phyloP scores from a whole-genome alignment of 306 rosid species.

The Castanea crenata region DNA sequence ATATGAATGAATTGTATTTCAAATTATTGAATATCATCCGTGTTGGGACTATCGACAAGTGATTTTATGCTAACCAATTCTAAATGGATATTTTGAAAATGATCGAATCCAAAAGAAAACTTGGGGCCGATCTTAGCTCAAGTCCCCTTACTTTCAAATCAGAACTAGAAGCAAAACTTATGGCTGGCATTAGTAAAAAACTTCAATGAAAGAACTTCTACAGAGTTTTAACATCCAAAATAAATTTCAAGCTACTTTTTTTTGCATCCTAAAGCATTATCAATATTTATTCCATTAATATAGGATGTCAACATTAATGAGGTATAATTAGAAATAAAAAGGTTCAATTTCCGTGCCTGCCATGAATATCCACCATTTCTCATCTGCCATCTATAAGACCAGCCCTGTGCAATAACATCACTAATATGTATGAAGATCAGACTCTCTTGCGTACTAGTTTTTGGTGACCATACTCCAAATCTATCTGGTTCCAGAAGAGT shows the following conservation, averaged over 20 bases:
- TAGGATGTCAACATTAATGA: no score
- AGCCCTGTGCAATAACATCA: slow-evolving; percentile 37
- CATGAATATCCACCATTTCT: slow-evolving; percentile 69
- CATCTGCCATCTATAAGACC: slow-evolving; percentile 61
- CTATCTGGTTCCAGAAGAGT: slow-evolving; percentile 54
- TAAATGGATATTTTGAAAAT: slow-evolving; percentile 24
- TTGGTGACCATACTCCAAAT: not conserved
- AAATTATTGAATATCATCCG: slow-evolving; percentile 51
- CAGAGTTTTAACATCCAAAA: no score
- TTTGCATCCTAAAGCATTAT: no score
- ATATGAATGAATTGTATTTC: not conserved
- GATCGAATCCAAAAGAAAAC: slow-evolving; percentile 30
- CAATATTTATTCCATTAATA: no score
- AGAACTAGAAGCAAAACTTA: no score
- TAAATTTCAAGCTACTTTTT: no score
- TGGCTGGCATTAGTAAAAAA: not conserved
- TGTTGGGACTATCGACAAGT: slow-evolving; percentile 43
- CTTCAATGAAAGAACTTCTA: no score
- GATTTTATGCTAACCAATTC: slow-evolving; percentile 35
- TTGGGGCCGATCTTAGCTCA: slow-evolving; percentile 40
- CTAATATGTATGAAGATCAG: slow-evolving; percentile 48
- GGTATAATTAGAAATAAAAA: not conserved
- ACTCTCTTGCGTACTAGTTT: slow-evolving; percentile 41
- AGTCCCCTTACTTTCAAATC: slow-evolving; percentile 16
- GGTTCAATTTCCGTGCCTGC: slow-evolving; percentile 6